Evolutionary conservation across 2,329 filamentous ascomycete species (phyloP), one percentile per base, ranked within the genome.

Genomic region (Exophiala phaeomuriformis): DNA sequence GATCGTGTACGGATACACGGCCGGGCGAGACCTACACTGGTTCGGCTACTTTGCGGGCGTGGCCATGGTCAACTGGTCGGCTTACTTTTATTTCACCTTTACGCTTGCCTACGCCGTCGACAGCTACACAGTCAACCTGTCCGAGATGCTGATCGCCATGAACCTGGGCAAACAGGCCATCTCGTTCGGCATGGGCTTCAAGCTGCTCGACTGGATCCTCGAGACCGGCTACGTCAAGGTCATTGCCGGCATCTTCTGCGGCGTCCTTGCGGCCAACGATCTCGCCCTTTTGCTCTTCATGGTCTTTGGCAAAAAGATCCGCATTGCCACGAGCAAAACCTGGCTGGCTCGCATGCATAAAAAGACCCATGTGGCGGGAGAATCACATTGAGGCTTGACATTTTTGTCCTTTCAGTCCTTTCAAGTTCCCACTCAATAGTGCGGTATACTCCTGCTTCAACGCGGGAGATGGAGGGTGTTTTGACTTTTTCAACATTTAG

Each of bases 121-220:
- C 63, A 77, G 73, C 49, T 80, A 83, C 65, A 76, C 75, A 19
- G 71, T 75, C 33, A 80, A 82, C 59, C 77, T 79, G n/a, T 77
- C 75, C 28, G 80, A 83, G 67, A 82, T 82, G 79, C 72, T 83
- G 7, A 82, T 80, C 55, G 76, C 77, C 2, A 79, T 79, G 72
- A 79, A 79, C 58, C 63, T 80, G n/a, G 77, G 77, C 7, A 79
- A 79, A 63, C 76, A 79, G 65, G 75, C 76, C 2, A 77, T 79
- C 48, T 76, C 72, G 52, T 80, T 79, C 56, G 77, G 75, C 1
- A 73, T 79, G 65, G 74, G 75, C 3, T 66, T 75, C 48, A 70
- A 77, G 52, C 66, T 79, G 48, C 64, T 79, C 10, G 71, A 77
- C 53, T 80, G 77, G 77, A 72, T 79, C 28, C 53, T 70, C 51